Evolutionary conservation across 306 rosid species (phyloP).

Genomic region (Cyclanthera cordifolia): DNA sequence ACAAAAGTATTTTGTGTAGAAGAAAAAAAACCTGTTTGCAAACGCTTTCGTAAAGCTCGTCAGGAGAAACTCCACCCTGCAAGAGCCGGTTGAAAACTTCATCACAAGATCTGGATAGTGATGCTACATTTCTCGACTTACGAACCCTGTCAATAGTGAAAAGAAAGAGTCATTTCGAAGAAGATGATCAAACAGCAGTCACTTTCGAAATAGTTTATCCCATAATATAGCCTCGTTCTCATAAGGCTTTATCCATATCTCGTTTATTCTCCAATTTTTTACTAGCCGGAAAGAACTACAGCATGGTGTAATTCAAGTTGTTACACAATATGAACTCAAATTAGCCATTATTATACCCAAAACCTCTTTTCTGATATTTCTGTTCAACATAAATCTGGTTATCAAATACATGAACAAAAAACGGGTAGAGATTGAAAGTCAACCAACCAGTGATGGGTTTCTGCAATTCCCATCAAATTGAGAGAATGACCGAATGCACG

Average conservation of each 20-base stretch:
- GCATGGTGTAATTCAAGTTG: not conserved
- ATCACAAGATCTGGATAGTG: constrained; percentile 69
- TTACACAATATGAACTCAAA: not conserved
- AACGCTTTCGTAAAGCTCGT: constrained; percentile 64
- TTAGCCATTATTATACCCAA: not conserved
- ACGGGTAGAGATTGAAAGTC: not conserved
- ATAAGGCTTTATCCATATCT: not conserved
- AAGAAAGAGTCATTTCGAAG: constrained; percentile 2
- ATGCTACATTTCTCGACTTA: constrained; percentile 44
- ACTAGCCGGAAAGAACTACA: not conserved
- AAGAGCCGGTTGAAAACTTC: constrained; percentile 66
- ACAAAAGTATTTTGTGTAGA: not conserved
- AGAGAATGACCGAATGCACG: constrained; percentile 89
- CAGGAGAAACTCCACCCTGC: constrained; percentile 64
- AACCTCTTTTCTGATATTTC: not conserved
- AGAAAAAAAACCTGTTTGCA: constrained; percentile 65
- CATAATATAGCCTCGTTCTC: not conserved
- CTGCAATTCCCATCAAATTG: constrained; percentile 84
- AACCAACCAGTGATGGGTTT: constrained; percentile 73
- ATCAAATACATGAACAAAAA: not conserved
- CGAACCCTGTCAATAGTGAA: constrained; percentile 53
- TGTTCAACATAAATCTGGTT: not conserved
- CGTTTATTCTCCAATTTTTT: not conserved
- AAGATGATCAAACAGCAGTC: not conserved
- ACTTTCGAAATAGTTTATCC: not conserved